phyloP scores from a whole-genome alignment of 768 basidiomycete genomes.

The Holtermanniella nyarrowii region DNA sequence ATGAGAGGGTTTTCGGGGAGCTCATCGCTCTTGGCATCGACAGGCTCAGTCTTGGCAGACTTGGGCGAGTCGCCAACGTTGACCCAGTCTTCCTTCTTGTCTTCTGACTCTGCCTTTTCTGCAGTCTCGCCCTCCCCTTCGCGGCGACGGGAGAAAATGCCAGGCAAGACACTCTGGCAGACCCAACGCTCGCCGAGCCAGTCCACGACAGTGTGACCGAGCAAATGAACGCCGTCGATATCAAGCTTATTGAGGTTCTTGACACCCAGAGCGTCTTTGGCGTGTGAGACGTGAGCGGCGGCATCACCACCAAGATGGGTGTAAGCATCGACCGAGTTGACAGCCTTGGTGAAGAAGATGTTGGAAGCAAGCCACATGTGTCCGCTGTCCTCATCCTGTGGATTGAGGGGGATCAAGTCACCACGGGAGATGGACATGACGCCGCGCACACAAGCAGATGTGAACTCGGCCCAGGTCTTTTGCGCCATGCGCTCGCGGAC shows the following conservation, averaged over 20 bases:
- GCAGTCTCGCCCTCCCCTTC: constrained; percentile 25
- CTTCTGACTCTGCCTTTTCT: constrained; percentile 16
- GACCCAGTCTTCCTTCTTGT: constrained; percentile 40
- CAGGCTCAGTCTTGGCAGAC: constrained; percentile 3
- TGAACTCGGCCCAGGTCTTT: constrained; percentile 43
- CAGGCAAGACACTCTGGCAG: constrained; percentile 44
- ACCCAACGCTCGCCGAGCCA: constrained; percentile 45
- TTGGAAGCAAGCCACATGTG: constrained; percentile 44
- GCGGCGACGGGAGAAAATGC: constrained; percentile 40
- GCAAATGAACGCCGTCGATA: constrained; percentile 38
- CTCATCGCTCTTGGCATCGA: constrained; percentile 10
- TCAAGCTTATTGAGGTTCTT: constrained; percentile 44
- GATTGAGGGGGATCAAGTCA: constrained; percentile 44
- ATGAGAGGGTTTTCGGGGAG: constrained; percentile 40
- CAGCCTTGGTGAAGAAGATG: constrained; percentile 45
- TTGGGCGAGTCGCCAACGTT: constrained; percentile 24
- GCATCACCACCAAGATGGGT: constrained; percentile 44
- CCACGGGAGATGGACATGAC: constrained; percentile 42
- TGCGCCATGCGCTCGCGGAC: constrained; percentile 42
- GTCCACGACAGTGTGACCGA: constrained; percentile 45
- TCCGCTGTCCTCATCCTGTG: constrained; percentile 40
- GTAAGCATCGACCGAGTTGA: constrained; percentile 43
- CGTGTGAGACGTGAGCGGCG: constrained; percentile 42
- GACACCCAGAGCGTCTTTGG: constrained; percentile 44
- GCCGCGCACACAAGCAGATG: constrained; percentile 40